These are phyloP conservation scores for Aureobasidium uvarum DNA, from an alignment of 2,329 filamentous ascomycete species.

Conservation along the genomic window DNA sequence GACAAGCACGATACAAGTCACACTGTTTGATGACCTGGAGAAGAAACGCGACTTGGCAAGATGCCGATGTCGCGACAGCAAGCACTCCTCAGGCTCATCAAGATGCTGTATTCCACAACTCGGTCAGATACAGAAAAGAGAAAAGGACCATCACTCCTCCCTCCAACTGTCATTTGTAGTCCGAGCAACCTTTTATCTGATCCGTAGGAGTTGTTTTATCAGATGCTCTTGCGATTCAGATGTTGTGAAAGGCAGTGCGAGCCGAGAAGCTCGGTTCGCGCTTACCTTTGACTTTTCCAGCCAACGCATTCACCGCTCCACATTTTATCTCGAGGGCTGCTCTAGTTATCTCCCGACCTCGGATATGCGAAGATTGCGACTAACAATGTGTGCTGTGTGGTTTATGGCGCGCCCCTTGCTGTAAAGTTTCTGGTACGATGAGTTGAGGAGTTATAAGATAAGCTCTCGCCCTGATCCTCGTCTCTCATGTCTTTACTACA, in stretches of 20 bases:
- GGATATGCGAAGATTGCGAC: background rate
- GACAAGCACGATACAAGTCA: no score
- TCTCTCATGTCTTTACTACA: background rate
- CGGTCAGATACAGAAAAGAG: no score
- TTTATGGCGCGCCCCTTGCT: background rate
- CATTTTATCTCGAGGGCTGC: background rate
- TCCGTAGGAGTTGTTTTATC: constrained; percentile 2
- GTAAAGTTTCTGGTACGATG: background rate
- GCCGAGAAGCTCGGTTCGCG: background rate
- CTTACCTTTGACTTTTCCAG: background rate
- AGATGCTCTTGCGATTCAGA: background rate
- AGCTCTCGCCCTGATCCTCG: background rate
- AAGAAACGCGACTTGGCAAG: background rate
- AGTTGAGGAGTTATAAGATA: background rate
- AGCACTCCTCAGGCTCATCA: no score
- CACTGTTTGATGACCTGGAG: no score
- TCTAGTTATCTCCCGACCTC: background rate
- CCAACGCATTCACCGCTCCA: constrained; percentile 22
- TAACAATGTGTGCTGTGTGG: background rate
- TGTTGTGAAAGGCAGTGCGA: background rate
- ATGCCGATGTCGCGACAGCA: no score
- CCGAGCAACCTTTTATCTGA: constrained; percentile 7
- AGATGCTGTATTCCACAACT: no score
- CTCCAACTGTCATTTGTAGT: background rate
- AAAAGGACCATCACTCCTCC: no score